These are phyloP conservation scores for Carallia brachiata DNA, from an alignment of 345 rosid genomes.

Conservation along the genomic window DNA sequence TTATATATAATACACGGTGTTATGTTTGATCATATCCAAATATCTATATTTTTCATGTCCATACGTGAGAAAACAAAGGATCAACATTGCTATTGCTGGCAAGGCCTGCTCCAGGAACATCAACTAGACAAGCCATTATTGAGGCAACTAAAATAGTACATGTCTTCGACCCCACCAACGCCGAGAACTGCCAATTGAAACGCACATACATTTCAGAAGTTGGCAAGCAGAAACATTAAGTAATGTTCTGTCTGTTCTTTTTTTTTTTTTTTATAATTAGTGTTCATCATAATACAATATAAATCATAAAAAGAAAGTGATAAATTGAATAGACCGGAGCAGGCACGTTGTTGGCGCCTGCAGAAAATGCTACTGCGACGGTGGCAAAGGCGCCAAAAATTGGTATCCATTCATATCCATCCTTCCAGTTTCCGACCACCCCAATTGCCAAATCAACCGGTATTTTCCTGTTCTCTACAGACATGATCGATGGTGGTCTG, in stretches of 20 bases:
- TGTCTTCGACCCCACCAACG: conserved; percentile 31
- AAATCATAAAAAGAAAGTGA: background rate
- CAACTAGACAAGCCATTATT: conserved; percentile 26
- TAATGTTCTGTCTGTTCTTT: background rate
- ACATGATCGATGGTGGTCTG: no score
- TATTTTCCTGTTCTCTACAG: conserved; percentile 5
- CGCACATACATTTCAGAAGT: background rate
- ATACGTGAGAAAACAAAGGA: conserved; percentile 27
- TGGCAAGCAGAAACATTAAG: no score
- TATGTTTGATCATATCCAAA: no score
- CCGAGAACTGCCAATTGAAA: conserved; percentile 31
- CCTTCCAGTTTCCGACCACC: conserved; percentile 28
- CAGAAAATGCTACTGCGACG: conserved; percentile 22
- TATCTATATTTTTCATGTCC: background rate
- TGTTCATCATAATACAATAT: no score
- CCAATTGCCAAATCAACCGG: conserved; percentile 18
- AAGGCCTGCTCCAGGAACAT: conserved; percentile 32
- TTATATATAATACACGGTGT: no score
- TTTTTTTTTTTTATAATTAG: no score
- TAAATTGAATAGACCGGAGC: conserved; percentile 23
- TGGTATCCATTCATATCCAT: conserved; percentile 35
- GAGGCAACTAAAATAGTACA: conserved; percentile 31
- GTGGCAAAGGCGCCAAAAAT: conserved; percentile 32
- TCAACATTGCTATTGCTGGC: conserved; percentile 24
- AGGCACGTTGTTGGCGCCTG: conserved; percentile 32